These are phyloP conservation scores for Omphalotus guepiniiformis DNA, from an alignment of 768 basidiomycete genomes.

Conservation along the genomic window DNA sequence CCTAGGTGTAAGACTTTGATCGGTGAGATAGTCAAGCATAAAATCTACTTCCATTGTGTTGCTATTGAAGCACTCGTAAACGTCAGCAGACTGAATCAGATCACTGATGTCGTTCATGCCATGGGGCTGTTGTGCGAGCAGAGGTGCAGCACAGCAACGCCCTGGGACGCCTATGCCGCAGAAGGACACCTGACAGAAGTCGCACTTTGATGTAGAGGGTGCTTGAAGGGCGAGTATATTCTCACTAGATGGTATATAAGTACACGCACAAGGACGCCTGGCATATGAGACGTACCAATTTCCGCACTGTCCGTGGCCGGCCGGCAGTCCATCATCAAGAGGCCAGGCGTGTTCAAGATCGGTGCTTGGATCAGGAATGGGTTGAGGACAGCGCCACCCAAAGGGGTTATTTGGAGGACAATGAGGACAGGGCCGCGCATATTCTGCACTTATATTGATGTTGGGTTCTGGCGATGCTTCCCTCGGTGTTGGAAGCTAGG, in stretches of 20 bases:
- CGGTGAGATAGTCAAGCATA: slow-evolving; percentile 75
- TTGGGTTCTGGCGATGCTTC: slow-evolving; percentile 76
- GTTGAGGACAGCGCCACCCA: slow-evolving; percentile 80
- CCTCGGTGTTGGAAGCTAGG: slow-evolving; percentile 69
- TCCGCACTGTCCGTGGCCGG: slow-evolving; percentile 77
- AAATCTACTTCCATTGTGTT: slow-evolving; percentile 81
- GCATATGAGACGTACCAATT: slow-evolving; percentile 57
- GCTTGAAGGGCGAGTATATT: slow-evolving; percentile 68
- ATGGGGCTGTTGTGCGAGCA: slow-evolving; percentile 63
- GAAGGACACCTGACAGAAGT: slow-evolving; percentile 78
- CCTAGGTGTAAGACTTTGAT: slow-evolving; percentile 56
- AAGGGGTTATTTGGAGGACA: slow-evolving; percentile 65
- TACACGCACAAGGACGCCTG: not conserved
- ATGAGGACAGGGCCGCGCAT: slow-evolving; percentile 77
- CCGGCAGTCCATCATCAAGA: slow-evolving; percentile 71
- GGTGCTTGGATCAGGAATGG: slow-evolving; percentile 64
- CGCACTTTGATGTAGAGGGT: slow-evolving; percentile 78
- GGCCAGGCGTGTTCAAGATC: slow-evolving; percentile 76
- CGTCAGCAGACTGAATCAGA: slow-evolving; percentile 67
- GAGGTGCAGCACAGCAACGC: slow-evolving; percentile 60
- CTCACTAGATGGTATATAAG: slow-evolving; percentile 42
- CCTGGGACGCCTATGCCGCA: slow-evolving; percentile 77
- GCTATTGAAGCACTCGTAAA: slow-evolving; percentile 78
- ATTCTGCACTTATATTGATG: slow-evolving; percentile 59
- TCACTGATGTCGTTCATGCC: slow-evolving; percentile 66